Percentiles rank a stretch among this genome's conserved stretches.
These are phyloP conservation scores for Aspergillus hiratsukae DNA, from an alignment of 2,329 filamentous ascomycete species.

Conservation along the genomic window DNA sequence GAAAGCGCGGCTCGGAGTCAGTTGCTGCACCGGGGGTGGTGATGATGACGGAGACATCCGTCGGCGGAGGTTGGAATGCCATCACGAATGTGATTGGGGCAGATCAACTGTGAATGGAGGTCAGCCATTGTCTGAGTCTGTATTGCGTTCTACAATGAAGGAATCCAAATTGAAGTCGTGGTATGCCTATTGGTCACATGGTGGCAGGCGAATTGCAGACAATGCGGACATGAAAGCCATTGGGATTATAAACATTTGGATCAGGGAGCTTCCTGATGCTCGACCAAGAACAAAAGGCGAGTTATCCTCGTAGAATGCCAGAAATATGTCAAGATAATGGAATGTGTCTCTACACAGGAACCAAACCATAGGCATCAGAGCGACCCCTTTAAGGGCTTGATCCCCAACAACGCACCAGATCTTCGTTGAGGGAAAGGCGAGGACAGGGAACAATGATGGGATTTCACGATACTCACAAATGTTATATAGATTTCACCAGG, in stretches of 20 bases:
- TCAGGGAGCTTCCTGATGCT: not conserved
- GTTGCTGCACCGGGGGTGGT: constrained; percentile 25
- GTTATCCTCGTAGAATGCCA: not conserved
- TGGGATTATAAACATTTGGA: not conserved
- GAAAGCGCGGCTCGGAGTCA: constrained; percentile 35
- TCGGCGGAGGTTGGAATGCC: constrained; percentile 35
- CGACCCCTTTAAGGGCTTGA: not conserved
- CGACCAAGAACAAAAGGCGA: not conserved
- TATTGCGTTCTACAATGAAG: not conserved
- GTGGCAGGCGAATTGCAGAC: not conserved
- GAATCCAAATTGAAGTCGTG: not conserved
- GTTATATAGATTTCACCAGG: not conserved
- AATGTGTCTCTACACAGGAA: not conserved
- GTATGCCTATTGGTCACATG: not conserved
- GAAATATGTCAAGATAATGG: not conserved
- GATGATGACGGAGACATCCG: constrained; percentile 38
- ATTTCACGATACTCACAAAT: not conserved
- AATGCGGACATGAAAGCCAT: not conserved
- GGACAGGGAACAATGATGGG: not conserved
- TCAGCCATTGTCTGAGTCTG: not conserved
- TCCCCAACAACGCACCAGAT: not conserved
- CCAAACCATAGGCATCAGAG: not conserved
- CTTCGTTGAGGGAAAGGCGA: not conserved
- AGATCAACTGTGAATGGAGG: not conserved
- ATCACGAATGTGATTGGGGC: constrained; percentile 14